These are phyloP conservation scores for Globisporangium emineosum DNA, from an alignment of 352 stramenopile genomes.

Conservation along the genomic window DNA sequence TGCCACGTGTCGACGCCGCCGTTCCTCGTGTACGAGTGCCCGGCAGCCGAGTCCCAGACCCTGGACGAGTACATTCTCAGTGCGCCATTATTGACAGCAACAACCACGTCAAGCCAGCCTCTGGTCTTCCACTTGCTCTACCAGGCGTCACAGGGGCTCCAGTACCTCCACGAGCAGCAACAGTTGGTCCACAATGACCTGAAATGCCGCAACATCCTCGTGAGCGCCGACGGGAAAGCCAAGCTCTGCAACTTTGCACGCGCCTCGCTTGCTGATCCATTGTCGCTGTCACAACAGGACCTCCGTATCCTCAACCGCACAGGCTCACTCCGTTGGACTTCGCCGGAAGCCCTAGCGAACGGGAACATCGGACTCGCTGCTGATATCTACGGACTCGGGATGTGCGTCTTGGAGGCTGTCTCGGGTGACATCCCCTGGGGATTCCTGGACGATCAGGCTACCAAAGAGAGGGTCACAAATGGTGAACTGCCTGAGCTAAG, in stretches of 20 bases:
- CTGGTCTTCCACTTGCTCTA: constrained; percentile 39
- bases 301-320: neutral
- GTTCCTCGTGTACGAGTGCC: constrained; percentile 55
- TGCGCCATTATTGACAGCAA: neutral
- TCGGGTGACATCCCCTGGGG: constrained; percentile 62
- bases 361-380: constrained; percentile 12
- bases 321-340: constrained; percentile 46
- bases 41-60: constrained; percentile 27
- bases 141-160: constrained; percentile 43
- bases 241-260: constrained; percentile 39
- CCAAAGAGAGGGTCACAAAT: constrained; percentile 35
- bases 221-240: constrained; percentile 54
- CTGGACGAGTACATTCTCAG: constrained; percentile 54
- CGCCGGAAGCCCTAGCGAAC: constrained; percentile 38
- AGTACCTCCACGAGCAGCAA: constrained; percentile 50
- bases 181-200: constrained; percentile 48
- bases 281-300: neutral
- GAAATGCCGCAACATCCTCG: constrained; percentile 51
- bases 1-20: constrained; percentile 41
- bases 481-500: constrained; percentile 37
- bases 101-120: constrained; percentile 22
- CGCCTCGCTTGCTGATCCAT: neutral
- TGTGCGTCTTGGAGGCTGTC: constrained; percentile 60
- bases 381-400: constrained; percentile 67
- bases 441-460: constrained; percentile 38